Evolutionary conservation across 768 basidiomycete species (phyloP), one percentile per base, ranked within the genome.

Genomic region (Termitomyces sp.): DNA sequence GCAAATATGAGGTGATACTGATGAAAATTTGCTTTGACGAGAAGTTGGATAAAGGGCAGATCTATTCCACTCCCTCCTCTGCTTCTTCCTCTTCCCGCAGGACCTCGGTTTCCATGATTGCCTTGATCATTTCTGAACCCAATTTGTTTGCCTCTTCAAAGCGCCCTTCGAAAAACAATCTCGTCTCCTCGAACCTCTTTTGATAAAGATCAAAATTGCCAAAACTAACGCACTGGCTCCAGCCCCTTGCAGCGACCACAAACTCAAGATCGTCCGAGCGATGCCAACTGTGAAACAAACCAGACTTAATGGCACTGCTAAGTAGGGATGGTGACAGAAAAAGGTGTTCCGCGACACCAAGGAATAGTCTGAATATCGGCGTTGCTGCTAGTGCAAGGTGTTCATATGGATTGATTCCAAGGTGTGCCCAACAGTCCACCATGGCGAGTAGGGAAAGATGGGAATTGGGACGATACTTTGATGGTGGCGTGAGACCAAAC

Each of bases 341-440:
- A 11, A 99, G 83, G 73, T 96, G 92, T 73, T 98, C 97, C 11
- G 96, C 93, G 12, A 98, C 94, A 36, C 96, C 96, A 55, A 99
- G 89, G 88, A 96, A 98, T 63, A 99, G 82, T 56, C 95, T 85
- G 77, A 99, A 99, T 40, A 98, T 84, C 0, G 97, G 97, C 2
- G 96, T 99, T 8, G 95, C 96, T 0, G 96, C 96, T 49, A 98
- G 86, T 8, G 89, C 83, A 63, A 98, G 86, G 76, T 98, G 96
- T 38, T 85, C 86, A 71, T 92, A 96, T 0, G 97, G 97, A 57
- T 91, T 85, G 69, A 97, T 95, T 0, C 80, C 77, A 56, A 98
- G 85, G 55, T 84, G 83, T 8, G 92, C 89, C 97, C 97, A 99
- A 68, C 92, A 96, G 74, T 99, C 97, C 20, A 98, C 97, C 95